Evolutionary conservation across 495 filamentous ascomycete species (phyloP).

Genomic region (Hamigera avellanea): DNA sequence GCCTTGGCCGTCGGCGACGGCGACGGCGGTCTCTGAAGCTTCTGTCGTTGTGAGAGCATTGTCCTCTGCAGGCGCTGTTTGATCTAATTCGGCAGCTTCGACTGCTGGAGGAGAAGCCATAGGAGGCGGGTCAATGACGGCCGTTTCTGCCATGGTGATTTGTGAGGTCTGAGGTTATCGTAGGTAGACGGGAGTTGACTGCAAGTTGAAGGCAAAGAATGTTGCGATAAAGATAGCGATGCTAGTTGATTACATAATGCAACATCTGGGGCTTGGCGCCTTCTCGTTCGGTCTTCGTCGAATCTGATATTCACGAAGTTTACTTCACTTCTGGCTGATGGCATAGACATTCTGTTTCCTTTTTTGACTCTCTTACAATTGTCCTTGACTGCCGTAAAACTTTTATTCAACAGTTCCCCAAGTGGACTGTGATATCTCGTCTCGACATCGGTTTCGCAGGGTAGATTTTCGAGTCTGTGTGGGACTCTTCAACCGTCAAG

Average conservation of each 20-base stretch:
- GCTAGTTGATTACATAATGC: not conserved
- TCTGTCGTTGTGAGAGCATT: conserved; percentile 9
- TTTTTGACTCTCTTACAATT: not conserved
- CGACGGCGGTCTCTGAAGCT: conserved; percentile 10
- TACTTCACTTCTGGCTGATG: not conserved
- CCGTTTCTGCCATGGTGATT: conserved; percentile 21
- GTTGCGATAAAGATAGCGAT: not conserved
- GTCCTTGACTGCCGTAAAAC: too few relatives aligned
- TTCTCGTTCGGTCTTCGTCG: not conserved
- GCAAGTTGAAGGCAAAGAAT: not conserved
- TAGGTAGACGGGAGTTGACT: too few relatives aligned
- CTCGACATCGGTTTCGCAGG: not conserved
- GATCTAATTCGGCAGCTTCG: not conserved
- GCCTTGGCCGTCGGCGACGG: conserved; percentile 8
- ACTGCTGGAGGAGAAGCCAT: conserved; percentile 3
- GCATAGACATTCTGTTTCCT: not conserved
- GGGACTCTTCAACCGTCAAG: conserved; percentile 36
- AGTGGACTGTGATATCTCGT: not conserved
- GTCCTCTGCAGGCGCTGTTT: conserved; percentile 6
- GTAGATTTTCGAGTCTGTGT: conserved; percentile 13
- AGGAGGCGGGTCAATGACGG: conserved; percentile 9
- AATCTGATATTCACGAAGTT: not conserved
- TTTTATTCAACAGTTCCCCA: not conserved
- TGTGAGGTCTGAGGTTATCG: not conserved
- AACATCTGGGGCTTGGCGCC: not conserved